phyloP scores from a whole-genome alignment of 2,329 filamentous ascomycete genomes.

The Aspergillus oerlinghausenensis region DNA sequence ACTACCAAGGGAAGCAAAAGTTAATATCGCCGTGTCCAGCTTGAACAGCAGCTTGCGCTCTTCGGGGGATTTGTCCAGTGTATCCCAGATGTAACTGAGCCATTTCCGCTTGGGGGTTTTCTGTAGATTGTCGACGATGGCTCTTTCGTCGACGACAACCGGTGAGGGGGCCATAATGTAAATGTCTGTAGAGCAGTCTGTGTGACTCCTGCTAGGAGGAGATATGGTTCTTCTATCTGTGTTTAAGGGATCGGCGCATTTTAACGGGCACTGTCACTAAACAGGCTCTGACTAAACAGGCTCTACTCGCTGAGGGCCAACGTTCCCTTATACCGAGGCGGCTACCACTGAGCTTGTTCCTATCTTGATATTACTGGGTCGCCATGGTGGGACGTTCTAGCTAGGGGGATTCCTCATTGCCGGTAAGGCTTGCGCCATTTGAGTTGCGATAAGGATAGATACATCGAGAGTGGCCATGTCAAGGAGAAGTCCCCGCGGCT shows the following conservation, averaged over 20 bases:
- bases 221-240: too few relatives aligned
- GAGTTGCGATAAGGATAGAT: too few relatives aligned
- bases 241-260: too few relatives aligned
- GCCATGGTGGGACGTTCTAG: background rate
- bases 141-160: slow-evolving; percentile 10
- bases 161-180: slow-evolving; percentile 15
- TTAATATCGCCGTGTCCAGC: slow-evolving; percentile 46
- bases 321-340: too few relatives aligned
- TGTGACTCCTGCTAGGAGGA: too few relatives aligned
- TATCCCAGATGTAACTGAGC: slow-evolving; percentile 51
- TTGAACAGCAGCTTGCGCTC: slow-evolving; percentile 49
- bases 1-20: slow-evolving; percentile 42
- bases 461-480: too few relatives aligned
- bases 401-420: slow-evolving; percentile 5
- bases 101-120: slow-evolving; percentile 37
- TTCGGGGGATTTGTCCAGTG: slow-evolving; percentile 48
- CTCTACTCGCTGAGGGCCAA: too few relatives aligned
- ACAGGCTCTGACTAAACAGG: too few relatives aligned
- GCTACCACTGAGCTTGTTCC: too few relatives aligned
- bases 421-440: slow-evolving; percentile 1
- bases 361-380: background rate
- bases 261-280: too few relatives aligned
- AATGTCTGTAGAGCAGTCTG: background rate
- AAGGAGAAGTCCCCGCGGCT: too few relatives aligned
- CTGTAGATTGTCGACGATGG: slow-evolving; percentile 15